Percentiles rank a stretch among this genome's conserved stretches.
These are phyloP conservation scores for Malbranchea zuffiana DNA, from an alignment of 2,329 filamentous ascomycete species.

Conservation along the genomic window DNA sequence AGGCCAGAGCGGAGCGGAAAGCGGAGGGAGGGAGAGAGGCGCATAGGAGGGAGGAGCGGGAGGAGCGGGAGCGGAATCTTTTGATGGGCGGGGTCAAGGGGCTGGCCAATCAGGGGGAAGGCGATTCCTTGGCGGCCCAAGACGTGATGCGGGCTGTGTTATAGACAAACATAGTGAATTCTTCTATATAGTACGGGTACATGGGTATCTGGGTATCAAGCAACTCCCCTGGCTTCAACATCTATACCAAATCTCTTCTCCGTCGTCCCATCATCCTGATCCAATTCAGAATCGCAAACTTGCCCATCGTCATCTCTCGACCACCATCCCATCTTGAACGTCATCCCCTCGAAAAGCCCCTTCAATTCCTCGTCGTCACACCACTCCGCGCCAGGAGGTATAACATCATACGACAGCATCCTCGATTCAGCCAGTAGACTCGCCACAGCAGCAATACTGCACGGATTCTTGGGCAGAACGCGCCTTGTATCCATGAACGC, in stretches of 20 bases:
- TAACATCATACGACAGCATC: constrained; percentile 8
- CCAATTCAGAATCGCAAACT: neutral
- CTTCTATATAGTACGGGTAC: too few relatives aligned
- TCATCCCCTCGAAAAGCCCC: constrained; percentile 9
- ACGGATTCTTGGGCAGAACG: constrained; percentile 15
- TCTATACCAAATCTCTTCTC: constrained; percentile 6
- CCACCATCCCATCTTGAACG: constrained; percentile 5
- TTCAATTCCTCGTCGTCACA: constrained; percentile 9
- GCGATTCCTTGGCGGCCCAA: too few relatives aligned
- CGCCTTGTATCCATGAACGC: constrained; percentile 8
- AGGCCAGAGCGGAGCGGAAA: neutral
- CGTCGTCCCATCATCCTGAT: neutral
- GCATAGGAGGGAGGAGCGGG: constrained; percentile 5
- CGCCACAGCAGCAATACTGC: constrained; percentile 14
- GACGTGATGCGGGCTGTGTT: too few relatives aligned
- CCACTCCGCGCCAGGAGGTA: constrained; percentile 11
- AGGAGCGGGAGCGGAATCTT: constrained; percentile 5
- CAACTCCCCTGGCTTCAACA: too few relatives aligned
- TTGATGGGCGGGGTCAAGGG: neutral
- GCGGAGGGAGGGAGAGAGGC: constrained; percentile 1
- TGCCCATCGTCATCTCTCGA: neutral
- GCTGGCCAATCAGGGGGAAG: constrained; percentile 1
- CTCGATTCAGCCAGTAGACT: constrained; percentile 13
- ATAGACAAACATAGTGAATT: too few relatives aligned
- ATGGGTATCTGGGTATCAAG: too few relatives aligned